Base-by-base conservation (phyloP, 1,139 yeast species). In the Kodamaea arcana region DNA sequence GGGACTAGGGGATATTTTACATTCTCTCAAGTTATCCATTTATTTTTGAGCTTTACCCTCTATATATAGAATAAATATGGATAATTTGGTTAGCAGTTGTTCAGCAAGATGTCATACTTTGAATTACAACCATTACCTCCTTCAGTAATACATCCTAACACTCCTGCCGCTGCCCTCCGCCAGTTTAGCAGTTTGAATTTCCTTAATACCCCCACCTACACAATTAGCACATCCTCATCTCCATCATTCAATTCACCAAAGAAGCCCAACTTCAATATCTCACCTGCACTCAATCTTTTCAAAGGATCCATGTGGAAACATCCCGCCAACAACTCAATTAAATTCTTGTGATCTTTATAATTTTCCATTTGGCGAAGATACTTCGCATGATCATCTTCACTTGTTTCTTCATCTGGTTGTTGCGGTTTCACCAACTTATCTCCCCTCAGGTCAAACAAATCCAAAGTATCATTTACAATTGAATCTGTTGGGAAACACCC, bases 241-340 rank as follows among this genome's bases (percentile, higher is more conserved):
- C 45, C 50, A 30, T 42, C 52, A 20, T 40, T 39, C 33, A 69
- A 54, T 37, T 71, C 76, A 17, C 54, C 51, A 50, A 82, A 78
- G 47, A 79, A 82, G 12, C 75, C 74, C 50, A 77, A 65, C 33
- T 64, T 54, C 37, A 83, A 58, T 3, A 82, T 74, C 31, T 76
- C 75, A 30, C 61, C 62, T 1, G 92, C 88, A 8, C 75, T 59
- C 12, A 65, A 54, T 33, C 94, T 65, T 36, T 72, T 69, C 21
- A 58, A 48, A 12, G 78, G 79, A 57, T 83, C 81, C 62, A 80
- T 64, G 33, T 68, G 72, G 50, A 83, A 63, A 45, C 81, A 72
- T 7, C 62, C 63, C 42, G 65, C 62, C 27, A 83, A 61, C 33
- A 83, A 60, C 26, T 78, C 79, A 33, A 79, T 50, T 14, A 82